Percentiles rank a stretch among this genome's conserved stretches.
Evolutionary conservation across 2,329 filamentous ascomycete genomes (phyloP).

Genomic region (Aureobasidium sp.): DNA sequence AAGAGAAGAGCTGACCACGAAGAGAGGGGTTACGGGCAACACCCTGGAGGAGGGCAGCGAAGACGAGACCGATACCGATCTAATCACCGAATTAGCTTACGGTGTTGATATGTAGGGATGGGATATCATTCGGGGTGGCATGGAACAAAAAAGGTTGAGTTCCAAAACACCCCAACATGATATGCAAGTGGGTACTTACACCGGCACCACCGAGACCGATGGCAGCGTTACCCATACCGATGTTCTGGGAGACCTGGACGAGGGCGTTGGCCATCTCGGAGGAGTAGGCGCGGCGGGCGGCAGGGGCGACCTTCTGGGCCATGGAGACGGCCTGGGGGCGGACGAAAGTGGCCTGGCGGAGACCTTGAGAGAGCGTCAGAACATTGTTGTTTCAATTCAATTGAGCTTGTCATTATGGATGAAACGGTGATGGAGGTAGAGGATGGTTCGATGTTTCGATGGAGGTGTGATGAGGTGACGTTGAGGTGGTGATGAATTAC

Average conservation of each 20-base stretch:
- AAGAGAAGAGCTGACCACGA: conserved; percentile 91
- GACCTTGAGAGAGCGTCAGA: conserved; percentile 16
- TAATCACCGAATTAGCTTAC: conserved; percentile 47
- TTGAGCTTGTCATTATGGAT: conserved; percentile 8
- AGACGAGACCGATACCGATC: conserved; percentile 94
- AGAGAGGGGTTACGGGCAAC: conserved; percentile 91
- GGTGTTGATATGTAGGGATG: neutral
- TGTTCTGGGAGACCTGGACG: conserved; percentile 84
- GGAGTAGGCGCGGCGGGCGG: conserved; percentile 61
- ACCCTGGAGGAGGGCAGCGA: conserved; percentile 79
- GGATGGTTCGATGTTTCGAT: conserved; percentile 22
- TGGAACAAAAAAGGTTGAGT: neutral
- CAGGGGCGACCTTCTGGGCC: conserved; percentile 44
- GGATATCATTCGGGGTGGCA: neutral
- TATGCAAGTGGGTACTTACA: conserved; percentile 33
- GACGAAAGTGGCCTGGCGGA: conserved; percentile 48
- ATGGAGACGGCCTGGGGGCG: conserved; percentile 61
- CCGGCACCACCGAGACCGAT: conserved; percentile 58
- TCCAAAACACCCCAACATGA: neutral
- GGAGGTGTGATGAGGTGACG: conserved; percentile 25
- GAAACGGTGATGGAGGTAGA: conserved; percentile 3
- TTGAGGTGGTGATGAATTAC: conserved; percentile 41
- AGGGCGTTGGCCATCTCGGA: conserved; percentile 82
- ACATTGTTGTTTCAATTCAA: conserved; percentile 15
- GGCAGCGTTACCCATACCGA: conserved; percentile 81